phyloP scores from a whole-genome alignment of 2,329 filamentous ascomycete genomes.

The Penicillium sp. region DNA sequence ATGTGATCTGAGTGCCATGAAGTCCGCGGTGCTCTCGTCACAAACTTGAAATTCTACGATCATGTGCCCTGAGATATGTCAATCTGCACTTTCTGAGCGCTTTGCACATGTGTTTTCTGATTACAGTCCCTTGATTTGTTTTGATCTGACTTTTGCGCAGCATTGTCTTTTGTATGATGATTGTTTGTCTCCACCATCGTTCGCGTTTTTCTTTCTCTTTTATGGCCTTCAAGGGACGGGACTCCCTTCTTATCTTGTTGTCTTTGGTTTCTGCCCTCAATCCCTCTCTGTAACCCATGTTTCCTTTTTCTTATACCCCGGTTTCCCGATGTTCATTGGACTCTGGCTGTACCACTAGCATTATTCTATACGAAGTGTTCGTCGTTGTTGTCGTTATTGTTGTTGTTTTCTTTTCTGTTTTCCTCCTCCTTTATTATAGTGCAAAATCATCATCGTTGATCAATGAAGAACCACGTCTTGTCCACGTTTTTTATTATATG shows the following conservation, averaged over 20 bases:
- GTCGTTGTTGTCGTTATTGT: constrained; percentile 16
- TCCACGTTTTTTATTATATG: neutral
- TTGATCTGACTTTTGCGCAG: constrained; percentile 14
- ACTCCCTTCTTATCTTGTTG: constrained; percentile 20
- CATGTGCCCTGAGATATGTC: constrained; percentile 31
- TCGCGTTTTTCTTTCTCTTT: constrained; percentile 3
- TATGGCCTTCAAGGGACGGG: constrained; percentile 18
- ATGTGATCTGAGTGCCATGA: constrained; percentile 39
- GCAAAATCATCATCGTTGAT: constrained; percentile 17
- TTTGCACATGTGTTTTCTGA: constrained; percentile 20
- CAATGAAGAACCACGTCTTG: constrained; percentile 5
- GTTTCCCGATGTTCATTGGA: constrained; percentile 34
- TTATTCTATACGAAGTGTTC: constrained; percentile 18
- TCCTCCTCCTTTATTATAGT: neutral
- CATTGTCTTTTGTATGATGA: constrained; percentile 24
- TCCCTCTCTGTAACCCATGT: constrained; percentile 2
- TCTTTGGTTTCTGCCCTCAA: neutral
- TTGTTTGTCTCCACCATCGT: constrained; percentile 9
- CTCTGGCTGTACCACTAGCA: constrained; percentile 34
- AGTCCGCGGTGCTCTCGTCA: constrained; percentile 2
- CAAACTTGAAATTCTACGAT: constrained; percentile 28
- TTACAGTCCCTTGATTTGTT: constrained; percentile 3
- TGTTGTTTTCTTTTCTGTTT: neutral
- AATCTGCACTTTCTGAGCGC: constrained; percentile 25
- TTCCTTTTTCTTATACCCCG: constrained; percentile 29